Base-by-base conservation (phyloP, 768 basidiomycete genomes). In the Russula brevipes region DNA sequence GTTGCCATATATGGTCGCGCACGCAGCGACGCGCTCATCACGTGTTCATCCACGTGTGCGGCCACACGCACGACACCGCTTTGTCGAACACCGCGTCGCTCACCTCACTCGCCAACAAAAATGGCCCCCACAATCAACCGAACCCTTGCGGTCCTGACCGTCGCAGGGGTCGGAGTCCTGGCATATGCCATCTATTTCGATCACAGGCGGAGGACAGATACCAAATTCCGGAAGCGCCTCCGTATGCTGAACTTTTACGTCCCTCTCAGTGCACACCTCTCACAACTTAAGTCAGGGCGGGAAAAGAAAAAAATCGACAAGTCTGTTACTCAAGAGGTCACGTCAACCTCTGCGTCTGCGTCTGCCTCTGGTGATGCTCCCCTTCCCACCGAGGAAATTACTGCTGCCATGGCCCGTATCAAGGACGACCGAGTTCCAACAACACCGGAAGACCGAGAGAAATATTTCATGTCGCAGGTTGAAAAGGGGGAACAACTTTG, bases 111-210 rank as follows among this genome's bases (percentile, higher is more conserved):
- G 5, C 39, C 9, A 38, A 31, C 19, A 47, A 54, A 50, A 49
- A 64, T 64, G 58, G 63, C 53, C 19, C 58, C 47, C 30, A 35
- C 49, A 58, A 72, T 73, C 70, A 67, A 68, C 56, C 72, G 72
- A 72, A 69, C 78, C n/a, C 69, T 77, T 66, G 74, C 76, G 35
- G 67, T 76, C 57, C 61, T 82, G 67, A 75, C 79, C 42, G 73
- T 77, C 68, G 76, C 78, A 24, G 74, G 76, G 50, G 70, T 78
- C 57, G 80, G 86, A 24, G 81, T 82, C 49, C 80, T 89, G 41
- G 92, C 86, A 30, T 98, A 98, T 74, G 93, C 89, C 36, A 81
- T 85, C 58, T 98, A 94, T 77, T 99, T 98, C 71, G 97, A 99
- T 80, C 87, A 96, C 79, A 91, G 84, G 78, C 87, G 97, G 56